Evolutionary conservation across 805 yeast genomes (phyloP).

Genomic region (Wickerhamomyces alni): DNA sequence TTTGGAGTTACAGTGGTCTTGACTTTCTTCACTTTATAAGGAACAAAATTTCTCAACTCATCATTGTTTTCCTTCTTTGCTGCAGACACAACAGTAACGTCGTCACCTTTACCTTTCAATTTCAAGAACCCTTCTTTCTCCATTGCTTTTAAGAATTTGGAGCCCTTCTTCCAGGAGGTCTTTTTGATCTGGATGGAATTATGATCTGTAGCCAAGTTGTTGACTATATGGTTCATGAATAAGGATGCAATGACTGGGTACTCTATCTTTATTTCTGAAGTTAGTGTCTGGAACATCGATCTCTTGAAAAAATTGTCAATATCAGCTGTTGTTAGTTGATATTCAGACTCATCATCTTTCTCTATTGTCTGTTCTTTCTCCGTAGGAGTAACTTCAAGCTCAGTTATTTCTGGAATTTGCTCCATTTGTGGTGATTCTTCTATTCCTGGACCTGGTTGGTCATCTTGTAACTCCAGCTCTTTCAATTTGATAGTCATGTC

Average conservation of each 20-base stretch:
- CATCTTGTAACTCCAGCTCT: constrained; percentile 11
- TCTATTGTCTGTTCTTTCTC: constrained; percentile 5
- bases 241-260: constrained; percentile 69
- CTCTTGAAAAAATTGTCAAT: constrained; percentile 70
- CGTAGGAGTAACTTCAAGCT: constrained; percentile 7
- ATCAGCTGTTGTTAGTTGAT: constrained; percentile 47
- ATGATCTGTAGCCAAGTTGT: constrained; percentile 69
- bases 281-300: constrained; percentile 65
- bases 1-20: constrained; percentile 14
- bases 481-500: constrained; percentile 21
- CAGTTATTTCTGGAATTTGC: no score
- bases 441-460: no score
- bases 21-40: constrained; percentile 39
- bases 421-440: no score
- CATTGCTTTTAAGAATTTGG: constrained; percentile 81
- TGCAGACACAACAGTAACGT: constrained; percentile 48
- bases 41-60: constrained; percentile 52
- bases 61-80: constrained; percentile 41
- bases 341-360: constrained; percentile 5
- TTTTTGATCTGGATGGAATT: constrained; percentile 58
- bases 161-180: constrained; percentile 85
- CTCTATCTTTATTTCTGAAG: constrained; percentile 41
- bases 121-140: constrained; percentile 68
- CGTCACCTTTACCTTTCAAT: constrained; percentile 82
- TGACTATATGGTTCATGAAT: constrained; percentile 63